Evolutionary conservation across 1,284 basidiomycete genomes (phyloP).

Genomic region (Ustilago crameri): DNA sequence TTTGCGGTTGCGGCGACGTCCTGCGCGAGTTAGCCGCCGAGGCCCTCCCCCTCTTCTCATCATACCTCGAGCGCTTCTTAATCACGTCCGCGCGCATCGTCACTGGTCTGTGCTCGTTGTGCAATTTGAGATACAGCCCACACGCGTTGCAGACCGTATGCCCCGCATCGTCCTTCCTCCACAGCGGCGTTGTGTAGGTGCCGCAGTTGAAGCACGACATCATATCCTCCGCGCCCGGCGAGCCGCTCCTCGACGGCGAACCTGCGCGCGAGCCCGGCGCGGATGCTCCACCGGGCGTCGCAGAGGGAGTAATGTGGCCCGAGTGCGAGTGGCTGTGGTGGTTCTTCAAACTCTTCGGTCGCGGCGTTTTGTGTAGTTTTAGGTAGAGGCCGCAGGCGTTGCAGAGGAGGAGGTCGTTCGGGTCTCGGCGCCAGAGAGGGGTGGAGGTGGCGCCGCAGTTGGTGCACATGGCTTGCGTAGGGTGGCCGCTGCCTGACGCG

Average conservation of each 20-base stretch:
- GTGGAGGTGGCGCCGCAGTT: conserved; percentile 64
- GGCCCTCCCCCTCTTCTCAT: conserved; percentile 45
- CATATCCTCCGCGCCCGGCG: conserved; percentile 35
- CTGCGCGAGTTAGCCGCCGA: conserved; percentile 27
- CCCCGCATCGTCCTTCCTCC: conserved; percentile 63
- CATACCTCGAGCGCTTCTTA: conserved; percentile 62
- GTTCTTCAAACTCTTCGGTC: conserved; percentile 60
- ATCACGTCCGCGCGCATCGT: conserved; percentile 65
- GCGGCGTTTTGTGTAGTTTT: conserved; percentile 64
- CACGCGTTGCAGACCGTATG: conserved; percentile 65
- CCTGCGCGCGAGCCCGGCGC: conserved; percentile 37
- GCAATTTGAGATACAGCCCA: conserved; percentile 62
- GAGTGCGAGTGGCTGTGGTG: conserved; percentile 51
- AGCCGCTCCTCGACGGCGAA: conserved; percentile 31
- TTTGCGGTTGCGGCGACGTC: conserved; percentile 45
- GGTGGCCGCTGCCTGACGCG: conserved; percentile 22
- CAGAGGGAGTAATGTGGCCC: conserved; percentile 46
- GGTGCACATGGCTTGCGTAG: conserved; percentile 54
- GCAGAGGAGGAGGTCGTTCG: conserved; percentile 61
- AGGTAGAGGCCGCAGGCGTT: conserved; percentile 66
- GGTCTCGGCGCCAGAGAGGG: conserved; percentile 63
- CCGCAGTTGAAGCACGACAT: conserved; percentile 65
- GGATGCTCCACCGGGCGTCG: conserved; percentile 45
- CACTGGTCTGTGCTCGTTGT: conserved; percentile 58
- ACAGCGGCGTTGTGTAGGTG: conserved; percentile 64